Evolutionary conservation across 2,329 filamentous ascomycete species (phyloP), one percentile per base, ranked within the genome.

Genomic region (Tolypocladium endophyticum): DNA sequence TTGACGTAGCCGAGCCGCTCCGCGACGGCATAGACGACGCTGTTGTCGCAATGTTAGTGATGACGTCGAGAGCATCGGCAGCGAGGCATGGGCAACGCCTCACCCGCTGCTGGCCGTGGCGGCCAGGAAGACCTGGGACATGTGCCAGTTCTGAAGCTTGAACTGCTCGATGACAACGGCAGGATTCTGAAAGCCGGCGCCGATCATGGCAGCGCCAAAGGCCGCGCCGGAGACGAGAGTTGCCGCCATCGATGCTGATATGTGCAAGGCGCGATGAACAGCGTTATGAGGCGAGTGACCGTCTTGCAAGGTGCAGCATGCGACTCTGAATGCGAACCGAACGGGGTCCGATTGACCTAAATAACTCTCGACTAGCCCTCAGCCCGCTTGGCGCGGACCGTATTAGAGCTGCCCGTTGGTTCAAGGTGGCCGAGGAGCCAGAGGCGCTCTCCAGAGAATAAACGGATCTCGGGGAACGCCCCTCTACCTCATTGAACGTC

Each of bases 81-180:
- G 4, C 28, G 16, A 23, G 50, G 14, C 20, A 5, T 16, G 9
- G 18, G 9, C 2, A 4, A 3, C 12, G 30, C 74, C 83, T 69
- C 77, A 87, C 82, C 81, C 80, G 72, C 83, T 87, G 64, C 76
- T 79, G 33, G 82, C 85, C 12, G 83, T 83, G 4, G 85, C 87
- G 1, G 81, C 78, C 4, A 88, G 71, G 65, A 89, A 88, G 12
- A 79, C 78, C 70, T 87, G 80, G 36, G 86, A 68, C 86, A 89
- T 88, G 68, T 86, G 84, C 71, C 81, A 87, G 67, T 86, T 80
- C 55, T 79, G 72, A 54, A 87, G 74, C 30, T 75, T 77, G 73
- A 89, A 79, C 73, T 89, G 87, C 11, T 76, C 73, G 60, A 83
- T 70, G 64, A 89, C 85, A 55, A 86, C 76, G 0, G 78, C 73